Conservation (phyloP, 805 yeast genomes). For the Saturnispora besseyi region DNA sequence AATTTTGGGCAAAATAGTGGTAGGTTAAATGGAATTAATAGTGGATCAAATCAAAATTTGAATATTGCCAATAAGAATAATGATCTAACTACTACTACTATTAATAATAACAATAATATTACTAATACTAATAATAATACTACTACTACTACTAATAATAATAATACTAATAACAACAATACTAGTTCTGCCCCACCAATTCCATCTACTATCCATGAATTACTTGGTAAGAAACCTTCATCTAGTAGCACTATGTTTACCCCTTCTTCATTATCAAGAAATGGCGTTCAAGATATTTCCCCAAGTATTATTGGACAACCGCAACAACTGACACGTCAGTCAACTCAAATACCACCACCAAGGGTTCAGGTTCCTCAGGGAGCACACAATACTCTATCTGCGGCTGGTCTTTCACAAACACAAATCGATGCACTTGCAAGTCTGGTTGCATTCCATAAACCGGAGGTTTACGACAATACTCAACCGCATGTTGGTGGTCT, state of each 20-base stretch:
- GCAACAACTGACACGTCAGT: constrained; percentile 12
- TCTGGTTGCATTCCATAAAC: constrained; percentile 56
- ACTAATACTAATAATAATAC: background rate
- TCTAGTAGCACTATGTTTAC: background rate
- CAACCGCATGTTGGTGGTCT: background rate
- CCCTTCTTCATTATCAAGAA: constrained; percentile 1
- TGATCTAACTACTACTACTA: background rate
- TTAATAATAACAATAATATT: background rate
- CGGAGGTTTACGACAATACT: constrained; percentile 12
- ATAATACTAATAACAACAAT: constrained; percentile 3
- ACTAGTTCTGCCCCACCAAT: constrained; percentile 22
- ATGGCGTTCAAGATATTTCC: background rate
- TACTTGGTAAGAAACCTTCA: constrained; percentile 6
- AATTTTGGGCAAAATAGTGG: background rate
- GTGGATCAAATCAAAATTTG: background rate
- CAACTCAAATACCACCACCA: background rate
- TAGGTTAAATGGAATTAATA: background rate
- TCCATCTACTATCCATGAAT: constrained; percentile 28
- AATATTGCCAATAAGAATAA: background rate
- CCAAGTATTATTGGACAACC: constrained; percentile 16
- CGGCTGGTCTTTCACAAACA: constrained; percentile 57
- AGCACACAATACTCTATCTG: constrained; percentile 51
- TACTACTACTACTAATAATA: background rate
- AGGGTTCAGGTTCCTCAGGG: constrained; percentile 63
- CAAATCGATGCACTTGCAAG: constrained; percentile 71